Evolutionary conservation across 768 basidiomycete genomes (phyloP), one percentile per base, ranked within the genome.

Genomic region (Tubosaeta sp.): DNA sequence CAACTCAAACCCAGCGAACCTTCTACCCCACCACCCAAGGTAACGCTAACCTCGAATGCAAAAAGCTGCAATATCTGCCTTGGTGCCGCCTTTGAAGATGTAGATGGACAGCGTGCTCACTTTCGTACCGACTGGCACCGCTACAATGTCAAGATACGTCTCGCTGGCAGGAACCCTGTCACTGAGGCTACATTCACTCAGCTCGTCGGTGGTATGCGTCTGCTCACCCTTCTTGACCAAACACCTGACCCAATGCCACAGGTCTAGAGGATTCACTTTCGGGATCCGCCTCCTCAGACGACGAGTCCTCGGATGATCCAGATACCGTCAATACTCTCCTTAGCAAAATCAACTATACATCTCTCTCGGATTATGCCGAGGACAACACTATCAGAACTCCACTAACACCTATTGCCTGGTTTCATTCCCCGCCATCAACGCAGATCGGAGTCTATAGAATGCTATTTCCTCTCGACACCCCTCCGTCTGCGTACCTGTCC

Each of bases 61-160:
- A 74, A 82, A 51, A 74, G 83, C 0, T 92, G 90, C 65, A 86
- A 81, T 47, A 72, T 91, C 46, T 93, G 91, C 60, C 74, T 83
- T 16, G 87, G 84, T 5, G 77, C 80, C 3, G 61, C 71, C 0
- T 97, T 98, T 57, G 58, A 72, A 12, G 84, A 86, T 52, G 79
- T 98, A 6, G 83, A 88, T 32, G 88, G 88, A 53, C 93, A 97
- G 61, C 78, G 94, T 46, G 67, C 72, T 1, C 95, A 98, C 70
- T 97, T 90, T 67, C 83, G 85, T 59, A 91, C 90, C 10, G 95
- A 99, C 69, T 98, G 95, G 97, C 95, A 99, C 77, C 82, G 94
- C 52, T 98, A 95, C 73, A 98, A 98, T 67, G 89, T 94, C 59
- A 97, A 95, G 71, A 78, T 82, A 43, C 84, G 84, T 51, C 71